A percentile compares a stretch with the other conserved stretches of the same genome.
Evolutionary conservation across 371 early-diverging fungal genomes (phyloP).

Genomic region (Batrachochytrium dendrobatidis): DNA sequence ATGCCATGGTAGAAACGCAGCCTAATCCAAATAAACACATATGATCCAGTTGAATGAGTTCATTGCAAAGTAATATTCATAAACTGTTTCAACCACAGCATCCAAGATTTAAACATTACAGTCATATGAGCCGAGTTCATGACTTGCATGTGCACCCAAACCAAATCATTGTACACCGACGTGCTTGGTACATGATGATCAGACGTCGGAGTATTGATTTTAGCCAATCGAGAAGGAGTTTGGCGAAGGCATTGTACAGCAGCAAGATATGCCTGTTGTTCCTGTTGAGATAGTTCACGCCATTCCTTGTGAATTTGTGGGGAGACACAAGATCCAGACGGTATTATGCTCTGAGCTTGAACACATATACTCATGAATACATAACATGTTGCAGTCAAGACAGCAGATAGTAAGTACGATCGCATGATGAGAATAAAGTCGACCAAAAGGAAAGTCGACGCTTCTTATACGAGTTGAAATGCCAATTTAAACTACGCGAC

Average conservation of each 20-base stretch:
- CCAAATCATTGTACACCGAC: slow-evolving; percentile 10
- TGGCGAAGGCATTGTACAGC: slow-evolving; percentile 14
- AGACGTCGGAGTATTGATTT: slow-evolving; percentile 9
- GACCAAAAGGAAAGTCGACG: too few species aligned
- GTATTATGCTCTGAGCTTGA: too few species aligned
- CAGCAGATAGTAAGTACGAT: too few species aligned
- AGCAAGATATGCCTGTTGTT: slow-evolving; percentile 10
- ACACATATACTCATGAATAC: too few species aligned
- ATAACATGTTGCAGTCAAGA: too few species aligned
- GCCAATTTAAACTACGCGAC: too few species aligned
- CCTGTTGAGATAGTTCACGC: slow-evolving; percentile 18
- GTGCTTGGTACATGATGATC: too few species aligned
- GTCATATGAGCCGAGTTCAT: background rate
- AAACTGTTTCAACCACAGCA: too few species aligned
- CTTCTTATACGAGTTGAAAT: too few species aligned
- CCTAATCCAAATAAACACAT: too few species aligned
- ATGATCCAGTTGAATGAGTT: background rate
- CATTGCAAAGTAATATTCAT: slow-evolving; percentile 1
- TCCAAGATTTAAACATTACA: too few species aligned
- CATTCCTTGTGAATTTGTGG: slow-evolving; percentile 16
- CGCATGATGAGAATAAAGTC: too few species aligned
- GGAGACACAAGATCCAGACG: background rate
- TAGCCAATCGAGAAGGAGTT: slow-evolving; percentile 9
- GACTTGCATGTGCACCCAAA: slow-evolving; percentile 11
- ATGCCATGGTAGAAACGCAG: slow-evolving; percentile 29